Evolutionary conservation across 306 rosid genomes (phyloP), one percentile per base, ranked within the genome.

Genomic region (Quercus rubra): DNA sequence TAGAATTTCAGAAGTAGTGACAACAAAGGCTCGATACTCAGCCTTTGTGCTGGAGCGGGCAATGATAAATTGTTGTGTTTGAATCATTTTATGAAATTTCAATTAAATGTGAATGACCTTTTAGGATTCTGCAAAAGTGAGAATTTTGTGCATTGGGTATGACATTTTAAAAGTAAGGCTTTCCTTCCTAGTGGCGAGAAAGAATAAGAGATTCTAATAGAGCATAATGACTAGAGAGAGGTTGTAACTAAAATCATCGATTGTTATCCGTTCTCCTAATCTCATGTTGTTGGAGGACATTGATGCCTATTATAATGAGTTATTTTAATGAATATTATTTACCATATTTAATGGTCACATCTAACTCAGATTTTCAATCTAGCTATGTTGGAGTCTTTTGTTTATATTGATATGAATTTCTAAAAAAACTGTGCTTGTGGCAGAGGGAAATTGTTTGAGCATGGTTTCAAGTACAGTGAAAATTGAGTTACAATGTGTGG

Each of bases 401-500:
- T 10, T 58, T 4, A 21, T 3, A 20, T 20, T 20, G 30, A 58
- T 58, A 58, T 20, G 15, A 23, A 58, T 20, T 58, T 66, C 41
- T 66, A 35, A 14, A 74, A 38, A 38, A 41, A 30, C 31, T 54
- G 27, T 6, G 18, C 66, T 4, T 23, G 41, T 74, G 55, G 75
- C 87, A 88, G 97, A 86, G 83, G 83, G 58, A 2, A 59, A 30
- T 79, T 64, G 78, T 78, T 83, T 83, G 5, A 80, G 83, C 49
- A 78, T 75, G 63, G 83, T 52, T 41, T 38, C 28, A 66, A 57
- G 74, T 58, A 72, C 86, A 0, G 51, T 93, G 57, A 93, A 89
- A 88, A 80, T 94, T 94, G 23, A 92, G 81, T 76, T 92, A 94
- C 91, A 92, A 94, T 80, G 93, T 94, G 43, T 92, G 98, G 98